A percentile compares a stretch with the other conserved stretches of the same genome.
Conservation (phyloP, 495 filamentous ascomycete species). For the Aspergillus baeticus region DNA sequence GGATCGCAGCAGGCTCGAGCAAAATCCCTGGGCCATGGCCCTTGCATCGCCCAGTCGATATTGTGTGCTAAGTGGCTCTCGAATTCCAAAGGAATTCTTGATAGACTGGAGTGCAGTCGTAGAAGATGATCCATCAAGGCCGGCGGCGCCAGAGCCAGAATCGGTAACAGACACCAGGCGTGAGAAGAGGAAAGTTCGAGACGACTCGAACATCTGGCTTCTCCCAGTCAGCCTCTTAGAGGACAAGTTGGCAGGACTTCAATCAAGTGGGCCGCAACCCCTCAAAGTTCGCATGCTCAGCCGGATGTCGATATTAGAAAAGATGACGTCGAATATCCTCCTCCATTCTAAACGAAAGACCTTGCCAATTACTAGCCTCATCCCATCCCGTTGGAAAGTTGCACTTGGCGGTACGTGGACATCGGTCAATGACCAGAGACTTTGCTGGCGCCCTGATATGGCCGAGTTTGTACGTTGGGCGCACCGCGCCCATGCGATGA, state of each 20-base stretch:
- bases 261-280: not conserved
- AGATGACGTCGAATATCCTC: constrained; percentile 11
- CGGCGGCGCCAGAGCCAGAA: not conserved
- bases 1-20: constrained; percentile 30
- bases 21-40: constrained; percentile 49
- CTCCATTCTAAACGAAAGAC: constrained; percentile 15
- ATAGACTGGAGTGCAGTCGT: constrained; percentile 57
- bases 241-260: constrained; percentile 20
- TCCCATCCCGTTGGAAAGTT: constrained; percentile 39
- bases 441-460: constrained; percentile 70
- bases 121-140: constrained; percentile 44
- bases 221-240: constrained; percentile 52
- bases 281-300: constrained; percentile 32
- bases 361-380: constrained; percentile 19
- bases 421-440: constrained; percentile 20
- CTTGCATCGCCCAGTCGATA: constrained; percentile 65
- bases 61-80: constrained; percentile 55
- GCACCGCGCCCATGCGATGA: constrained; percentile 49
- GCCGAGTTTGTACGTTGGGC: constrained; percentile 53
- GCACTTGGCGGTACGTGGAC: constrained; percentile 33
- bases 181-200: not conserved
- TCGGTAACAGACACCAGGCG: not conserved
- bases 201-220: constrained; percentile 45
- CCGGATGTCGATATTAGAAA: constrained; percentile 26
- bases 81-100: constrained; percentile 64